These are phyloP conservation scores for Tricholoma hemisulphureum DNA, from an alignment of 768 basidiomycete genomes.

Conservation along the genomic window DNA sequence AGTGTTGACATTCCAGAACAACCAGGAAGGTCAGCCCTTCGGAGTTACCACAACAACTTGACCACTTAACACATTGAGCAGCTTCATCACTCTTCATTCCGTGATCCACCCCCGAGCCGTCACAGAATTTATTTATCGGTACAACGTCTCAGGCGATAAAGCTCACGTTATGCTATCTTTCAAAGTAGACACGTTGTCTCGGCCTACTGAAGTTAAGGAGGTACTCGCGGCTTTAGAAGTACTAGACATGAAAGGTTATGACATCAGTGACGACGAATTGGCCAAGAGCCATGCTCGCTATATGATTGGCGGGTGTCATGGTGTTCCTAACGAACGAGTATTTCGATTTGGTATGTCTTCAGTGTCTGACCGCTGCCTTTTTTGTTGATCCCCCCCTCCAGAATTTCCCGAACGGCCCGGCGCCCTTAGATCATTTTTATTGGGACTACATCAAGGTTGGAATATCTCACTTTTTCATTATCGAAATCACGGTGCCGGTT, in stretches of 20 bases:
- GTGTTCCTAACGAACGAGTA: constrained; percentile 80
- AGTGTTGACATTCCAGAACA: constrained; percentile 93
- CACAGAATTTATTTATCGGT: constrained; percentile 96
- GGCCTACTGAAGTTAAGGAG: constrained; percentile 59
- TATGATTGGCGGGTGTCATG: constrained; percentile 84
- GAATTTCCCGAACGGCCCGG: constrained; percentile 96
- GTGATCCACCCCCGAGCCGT: constrained; percentile 88
- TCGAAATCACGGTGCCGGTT: constrained; percentile 94
- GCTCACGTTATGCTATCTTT: constrained; percentile 93
- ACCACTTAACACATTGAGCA: constrained; percentile 28
- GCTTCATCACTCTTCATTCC: constrained; percentile 85
- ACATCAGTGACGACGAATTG: constrained; percentile 93
- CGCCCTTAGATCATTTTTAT: constrained; percentile 87
- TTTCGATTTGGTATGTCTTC: constrained; percentile 83
- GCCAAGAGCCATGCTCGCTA: constrained; percentile 94
- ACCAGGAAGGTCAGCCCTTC: constrained; percentile 73
- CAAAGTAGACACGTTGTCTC: constrained; percentile 63
- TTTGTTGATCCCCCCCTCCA: constrained; percentile 39
- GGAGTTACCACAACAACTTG: neutral
- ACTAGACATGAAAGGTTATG: constrained; percentile 77
- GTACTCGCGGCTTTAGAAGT: constrained; percentile 63
- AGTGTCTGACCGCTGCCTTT: neutral
- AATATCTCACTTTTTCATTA: constrained; percentile 98
- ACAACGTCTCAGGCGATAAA: constrained; percentile 59
- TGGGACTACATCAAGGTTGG: constrained; percentile 81